Percentiles rank a stretch among this genome's conserved stretches.
phyloP scores from a whole-genome alignment of 306 rosid genomes.

The Sechiopsis laciniata region DNA sequence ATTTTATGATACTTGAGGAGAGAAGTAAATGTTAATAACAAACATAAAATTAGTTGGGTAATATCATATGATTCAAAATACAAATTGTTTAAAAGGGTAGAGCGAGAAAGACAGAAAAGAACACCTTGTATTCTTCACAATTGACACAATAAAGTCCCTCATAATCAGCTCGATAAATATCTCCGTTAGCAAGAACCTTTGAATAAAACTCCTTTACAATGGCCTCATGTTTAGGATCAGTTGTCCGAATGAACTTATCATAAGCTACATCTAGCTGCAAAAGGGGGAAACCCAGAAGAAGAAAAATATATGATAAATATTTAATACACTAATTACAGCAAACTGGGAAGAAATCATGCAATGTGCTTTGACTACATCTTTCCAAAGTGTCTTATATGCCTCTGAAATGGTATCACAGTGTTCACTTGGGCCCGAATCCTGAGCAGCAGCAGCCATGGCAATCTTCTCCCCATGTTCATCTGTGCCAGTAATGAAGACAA shows the following conservation, averaged over 20 bases:
- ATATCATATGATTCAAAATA: not conserved
- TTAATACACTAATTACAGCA: not conserved
- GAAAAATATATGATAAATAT: not conserved
- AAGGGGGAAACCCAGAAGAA: not conserved
- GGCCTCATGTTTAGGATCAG: conserved; percentile 78
- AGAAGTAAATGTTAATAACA: not conserved
- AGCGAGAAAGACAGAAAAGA: conserved; percentile 15
- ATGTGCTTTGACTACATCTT: conserved; percentile 45
- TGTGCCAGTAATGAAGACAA: conserved; percentile 79
- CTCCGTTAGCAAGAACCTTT: conserved; percentile 78
- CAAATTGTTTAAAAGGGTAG: not conserved
- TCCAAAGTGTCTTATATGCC: conserved; percentile 70
- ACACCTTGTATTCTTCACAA: conserved; percentile 94
- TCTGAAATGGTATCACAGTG: conserved; percentile 79
- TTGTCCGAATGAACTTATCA: conserved; percentile 88
- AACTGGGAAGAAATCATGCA: not conserved
- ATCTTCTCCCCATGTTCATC: conserved; percentile 98
- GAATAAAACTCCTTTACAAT: conserved; percentile 90
- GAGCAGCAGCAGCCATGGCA: conserved; percentile 75
- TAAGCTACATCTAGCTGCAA: conserved; percentile 77
- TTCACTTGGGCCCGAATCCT: conserved; percentile 60
- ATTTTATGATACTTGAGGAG: not conserved
- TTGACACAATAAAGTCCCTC: conserved; percentile 93
- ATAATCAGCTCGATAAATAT: conserved; percentile 86
- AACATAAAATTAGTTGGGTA: not conserved